Evolutionary conservation across 2,329 filamentous ascomycete genomes (phyloP), one percentile per base, ranked within the genome.

Genomic region (Aureobasidium vineae): DNA sequence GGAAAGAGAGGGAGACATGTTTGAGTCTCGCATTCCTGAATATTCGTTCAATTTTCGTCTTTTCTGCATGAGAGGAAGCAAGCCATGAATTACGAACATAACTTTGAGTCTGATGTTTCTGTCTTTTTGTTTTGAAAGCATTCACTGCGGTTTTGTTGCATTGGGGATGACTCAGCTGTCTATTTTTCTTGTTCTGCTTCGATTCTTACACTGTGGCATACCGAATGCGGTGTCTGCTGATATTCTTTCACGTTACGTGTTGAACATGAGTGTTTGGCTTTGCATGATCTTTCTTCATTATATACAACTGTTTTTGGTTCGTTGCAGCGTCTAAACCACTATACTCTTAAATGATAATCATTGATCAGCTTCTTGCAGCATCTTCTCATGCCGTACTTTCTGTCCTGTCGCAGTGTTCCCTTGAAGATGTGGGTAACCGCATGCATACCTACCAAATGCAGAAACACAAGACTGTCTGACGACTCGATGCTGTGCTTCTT

Each of bases 1-100:
- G 75, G 75, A 26, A 77, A 77, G 70, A 68, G 75, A 60, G 73
- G 73, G 26, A 71, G 75, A 67, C 73, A 75, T 69, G 74, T 73
- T 31, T 77, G 68, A 74, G 43, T 33, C 33, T 10, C 11, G 8
- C 40, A 13, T 33, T 33, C 10, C 33, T 33, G 23, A 16, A 15
- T 36, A 13, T 47, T 36, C 11, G 2, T 60, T 28, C 26, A 11
- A 45, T 56, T 19, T 52, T 52, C 26, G 31, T 31, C 26, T 40
- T 26, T 40, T 41, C 21, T 53, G 60, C 60, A 53, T 41, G 36
- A n/a, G 26, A 52, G 6, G 4, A 28, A 40, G 50, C 16, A 41
- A 45, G 61, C 33, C 45, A 65, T 56, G 61, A 65, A 56, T 65
- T 26, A 65, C 40, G 61, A 36, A 56, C 28, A 56, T 65, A 33